A percentile compares a stretch with the other conserved stretches of the same genome.
Evolutionary conservation across 345 rosid species (phyloP).

Genomic region (Syzygium aromaticum): DNA sequence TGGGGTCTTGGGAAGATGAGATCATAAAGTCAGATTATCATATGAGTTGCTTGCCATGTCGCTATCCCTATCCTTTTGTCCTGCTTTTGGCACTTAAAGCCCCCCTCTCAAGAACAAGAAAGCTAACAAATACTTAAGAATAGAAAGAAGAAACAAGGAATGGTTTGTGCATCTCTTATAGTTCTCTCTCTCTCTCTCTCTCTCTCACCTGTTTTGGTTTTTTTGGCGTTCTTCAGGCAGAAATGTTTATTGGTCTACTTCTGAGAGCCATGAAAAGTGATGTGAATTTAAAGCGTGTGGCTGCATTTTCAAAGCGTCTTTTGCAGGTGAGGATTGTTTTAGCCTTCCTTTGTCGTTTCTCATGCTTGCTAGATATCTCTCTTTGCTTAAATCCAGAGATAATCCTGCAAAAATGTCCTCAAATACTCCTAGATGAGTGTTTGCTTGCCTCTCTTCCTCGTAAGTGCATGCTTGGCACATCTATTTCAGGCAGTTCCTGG

Average conservation of each 20-base stretch:
- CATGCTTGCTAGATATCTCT: not conserved
- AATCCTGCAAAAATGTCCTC: not conserved
- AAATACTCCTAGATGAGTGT: not conserved
- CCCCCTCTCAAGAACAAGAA: not conserved
- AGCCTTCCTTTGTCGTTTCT: not conserved
- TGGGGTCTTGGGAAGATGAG: not conserved
- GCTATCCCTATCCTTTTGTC: not conserved
- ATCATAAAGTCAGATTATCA: not conserved
- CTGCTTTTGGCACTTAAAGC: not conserved
- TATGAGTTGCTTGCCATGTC: not conserved
- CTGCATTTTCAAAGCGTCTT: slow-evolving; percentile 85
- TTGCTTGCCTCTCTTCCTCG: not conserved
- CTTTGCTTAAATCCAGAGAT: not conserved
- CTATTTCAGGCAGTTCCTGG: not conserved
- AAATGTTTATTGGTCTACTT: slow-evolving; percentile 91
- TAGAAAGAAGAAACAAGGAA: not conserved
- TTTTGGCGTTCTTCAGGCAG: slow-evolving; percentile 38
- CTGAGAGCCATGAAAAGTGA: slow-evolving; percentile 89
- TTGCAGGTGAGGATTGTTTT: slow-evolving; percentile 41
- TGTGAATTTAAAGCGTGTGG: slow-evolving; percentile 73
- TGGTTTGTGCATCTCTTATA: not conserved
- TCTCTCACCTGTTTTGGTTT: not conserved
- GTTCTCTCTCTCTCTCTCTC: not conserved
- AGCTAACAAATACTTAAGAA: not conserved
- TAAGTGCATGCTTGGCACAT: not conserved